These are phyloP conservation scores for Saturnispora sekii DNA, from an alignment of 805 yeast species.

Conservation along the genomic window DNA sequence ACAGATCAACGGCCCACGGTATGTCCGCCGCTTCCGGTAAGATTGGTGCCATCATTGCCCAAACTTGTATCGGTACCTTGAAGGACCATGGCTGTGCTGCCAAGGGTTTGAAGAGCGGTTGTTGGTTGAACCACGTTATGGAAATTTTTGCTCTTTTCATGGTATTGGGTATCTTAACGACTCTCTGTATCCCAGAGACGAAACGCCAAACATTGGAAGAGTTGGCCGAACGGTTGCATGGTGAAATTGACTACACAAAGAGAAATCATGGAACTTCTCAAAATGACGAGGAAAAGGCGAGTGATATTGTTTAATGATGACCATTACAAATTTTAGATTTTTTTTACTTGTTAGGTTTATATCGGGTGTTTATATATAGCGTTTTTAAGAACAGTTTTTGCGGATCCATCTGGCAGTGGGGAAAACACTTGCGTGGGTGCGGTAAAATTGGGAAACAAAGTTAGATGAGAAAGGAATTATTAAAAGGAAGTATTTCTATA, in stretches of 20 bases:
- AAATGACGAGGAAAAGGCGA: conserved; percentile 2
- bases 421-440: too few species aligned
- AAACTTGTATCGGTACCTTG: conserved; percentile 77
- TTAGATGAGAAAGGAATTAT: too few species aligned
- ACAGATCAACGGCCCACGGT: conserved; percentile 94
- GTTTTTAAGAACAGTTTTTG: too few species aligned
- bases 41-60: conserved; percentile 88
- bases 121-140: conserved; percentile 90
- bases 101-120: conserved; percentile 38
- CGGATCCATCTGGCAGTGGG: too few species aligned
- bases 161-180: conserved; percentile 62
- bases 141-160: conserved; percentile 88
- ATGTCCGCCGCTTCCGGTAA: conserved; percentile 89
- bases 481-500: too few species aligned
- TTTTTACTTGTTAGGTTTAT: not conserved
- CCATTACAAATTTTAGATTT: not conserved
- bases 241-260: conserved; percentile 45
- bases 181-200: conserved; percentile 78
- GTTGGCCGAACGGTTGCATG: conserved; percentile 72
- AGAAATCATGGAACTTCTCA: conserved; percentile 1
- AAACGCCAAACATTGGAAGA: conserved; percentile 86
- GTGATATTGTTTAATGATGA: not conserved
- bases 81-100: conserved; percentile 67
- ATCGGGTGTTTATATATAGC: not conserved
- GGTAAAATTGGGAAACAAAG: too few species aligned